Conservation (phyloP, 1,284 basidiomycete species). For the Anthracocystis walkeri region DNA sequence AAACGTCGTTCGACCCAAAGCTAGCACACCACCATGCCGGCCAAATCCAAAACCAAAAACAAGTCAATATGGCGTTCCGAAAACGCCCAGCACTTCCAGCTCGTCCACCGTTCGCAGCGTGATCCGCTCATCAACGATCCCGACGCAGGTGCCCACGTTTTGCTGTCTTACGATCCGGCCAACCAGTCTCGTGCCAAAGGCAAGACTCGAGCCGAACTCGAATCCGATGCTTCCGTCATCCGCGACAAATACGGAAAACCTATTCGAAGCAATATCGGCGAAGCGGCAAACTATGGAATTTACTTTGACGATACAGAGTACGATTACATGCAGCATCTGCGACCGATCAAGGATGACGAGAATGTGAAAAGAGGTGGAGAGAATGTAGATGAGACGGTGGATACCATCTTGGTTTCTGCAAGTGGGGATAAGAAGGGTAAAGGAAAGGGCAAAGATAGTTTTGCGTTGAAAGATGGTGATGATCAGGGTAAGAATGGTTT, state of each 20-base stretch:
- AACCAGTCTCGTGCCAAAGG: constrained; percentile 73
- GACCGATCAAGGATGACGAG: constrained; percentile 59
- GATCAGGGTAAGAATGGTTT: constrained; percentile 21
- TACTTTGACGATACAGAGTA: constrained; percentile 98
- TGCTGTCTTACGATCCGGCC: constrained; percentile 81
- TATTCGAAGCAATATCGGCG: constrained; percentile 74
- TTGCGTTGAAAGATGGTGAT: constrained; percentile 47
- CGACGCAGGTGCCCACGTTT: constrained; percentile 86
- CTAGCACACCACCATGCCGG: constrained; percentile 49
- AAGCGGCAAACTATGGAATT: constrained; percentile 90
- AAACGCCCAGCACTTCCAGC: constrained; percentile 90
- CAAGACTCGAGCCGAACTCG: constrained; percentile 81
- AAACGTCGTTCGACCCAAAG: neutral
- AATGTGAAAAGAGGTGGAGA: constrained; percentile 61
- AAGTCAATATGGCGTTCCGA: constrained; percentile 87
- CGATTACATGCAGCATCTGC: constrained; percentile 97
- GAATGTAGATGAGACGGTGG: constrained; percentile 59
- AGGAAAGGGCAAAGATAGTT: constrained; percentile 45
- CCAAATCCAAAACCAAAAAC: constrained; percentile 53
- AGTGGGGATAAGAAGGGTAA: constrained; percentile 46
- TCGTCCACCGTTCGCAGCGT: constrained; percentile 94
- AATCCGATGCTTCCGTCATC: constrained; percentile 74
- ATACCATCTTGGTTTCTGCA: constrained; percentile 53
- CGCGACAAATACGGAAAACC: constrained; percentile 71
- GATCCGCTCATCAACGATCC: constrained; percentile 96